Percentiles rank a stretch among this genome's conserved stretches.
Evolutionary conservation across 257 asterid species (phyloP).

Genomic region (Nicotiana knightiana): DNA sequence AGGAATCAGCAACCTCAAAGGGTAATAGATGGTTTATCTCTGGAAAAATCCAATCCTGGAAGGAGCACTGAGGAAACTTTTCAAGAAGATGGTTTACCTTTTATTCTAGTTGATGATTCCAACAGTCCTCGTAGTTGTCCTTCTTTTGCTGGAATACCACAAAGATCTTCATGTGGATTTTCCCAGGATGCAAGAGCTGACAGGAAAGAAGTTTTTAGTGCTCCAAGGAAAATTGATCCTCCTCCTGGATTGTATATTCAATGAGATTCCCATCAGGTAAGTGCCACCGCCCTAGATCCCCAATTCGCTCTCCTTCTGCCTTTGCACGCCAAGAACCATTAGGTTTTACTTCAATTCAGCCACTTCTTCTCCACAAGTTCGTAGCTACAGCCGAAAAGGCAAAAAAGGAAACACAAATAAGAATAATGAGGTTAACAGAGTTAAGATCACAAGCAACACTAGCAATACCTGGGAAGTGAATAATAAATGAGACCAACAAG

Average conservation of each 20-base stretch:
- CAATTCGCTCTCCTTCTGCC: conserved; percentile 68
- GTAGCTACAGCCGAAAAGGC: conserved; percentile 38
- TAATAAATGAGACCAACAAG: background rate
- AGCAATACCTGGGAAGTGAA: background rate
- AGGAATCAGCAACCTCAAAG: no score
- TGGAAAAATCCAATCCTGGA: no score
- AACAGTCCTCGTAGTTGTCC: no score
- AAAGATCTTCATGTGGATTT: no score
- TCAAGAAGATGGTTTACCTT: no score
- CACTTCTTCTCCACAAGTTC: conserved; percentile 65
- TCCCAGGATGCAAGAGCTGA: no score
- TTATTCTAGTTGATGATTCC: no score
- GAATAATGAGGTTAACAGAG: background rate
- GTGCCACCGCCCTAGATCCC: conserved; percentile 88
- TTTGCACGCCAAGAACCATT: conserved; percentile 98
- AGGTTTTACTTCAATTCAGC: conserved; percentile 89
- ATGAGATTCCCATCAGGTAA: conserved; percentile 72
- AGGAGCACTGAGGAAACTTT: no score
- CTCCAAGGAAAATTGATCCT: no score
- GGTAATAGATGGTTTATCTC: no score
- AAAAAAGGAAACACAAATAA: background rate
- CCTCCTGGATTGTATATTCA: conserved; percentile 8
- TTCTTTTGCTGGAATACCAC: no score
- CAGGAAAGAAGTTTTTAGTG: no score
- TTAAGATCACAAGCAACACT: background rate